Evolutionary conservation across 352 stramenopile species (phyloP).

Genomic region (Phytophthora aleatoria): DNA sequence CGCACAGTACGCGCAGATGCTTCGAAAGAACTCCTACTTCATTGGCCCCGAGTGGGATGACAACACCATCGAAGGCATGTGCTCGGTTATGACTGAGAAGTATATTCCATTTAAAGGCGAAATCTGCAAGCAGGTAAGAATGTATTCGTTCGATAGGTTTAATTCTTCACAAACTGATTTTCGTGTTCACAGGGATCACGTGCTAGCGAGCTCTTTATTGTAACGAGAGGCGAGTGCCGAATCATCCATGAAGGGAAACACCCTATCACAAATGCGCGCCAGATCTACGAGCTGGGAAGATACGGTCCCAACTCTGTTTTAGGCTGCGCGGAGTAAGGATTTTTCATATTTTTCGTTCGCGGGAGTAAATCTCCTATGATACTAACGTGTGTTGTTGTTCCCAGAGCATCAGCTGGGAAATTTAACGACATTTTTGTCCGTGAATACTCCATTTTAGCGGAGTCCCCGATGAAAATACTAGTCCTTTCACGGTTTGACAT

Average conservation of each 20-base stretch:
- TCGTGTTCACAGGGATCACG: slow-evolving; percentile 53
- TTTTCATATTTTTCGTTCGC: background rate
- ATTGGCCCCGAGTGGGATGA: slow-evolving; percentile 79
- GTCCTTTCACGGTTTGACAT: slow-evolving; percentile 87
- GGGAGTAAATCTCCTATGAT: background rate
- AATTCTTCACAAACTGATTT: background rate
- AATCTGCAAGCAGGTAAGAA: slow-evolving; percentile 75
- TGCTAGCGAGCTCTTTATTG: slow-evolving; percentile 72
- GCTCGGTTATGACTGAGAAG: slow-evolving; percentile 85
- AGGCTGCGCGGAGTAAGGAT: slow-evolving; percentile 78
- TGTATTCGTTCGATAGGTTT: background rate
- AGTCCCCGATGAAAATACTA: slow-evolving; percentile 79
- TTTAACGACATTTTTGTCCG: slow-evolving; percentile 85
- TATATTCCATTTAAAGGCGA: slow-evolving; percentile 71
- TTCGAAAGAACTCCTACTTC: slow-evolving; percentile 81
- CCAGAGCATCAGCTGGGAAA: slow-evolving; percentile 72
- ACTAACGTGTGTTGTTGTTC: slow-evolving; percentile 7
- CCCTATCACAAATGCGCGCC: slow-evolving; percentile 60
- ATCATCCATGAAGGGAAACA: slow-evolving; percentile 81
- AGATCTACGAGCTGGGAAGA: slow-evolving; percentile 70
- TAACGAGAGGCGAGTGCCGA: slow-evolving; percentile 76
- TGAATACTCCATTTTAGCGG: slow-evolving; percentile 76
- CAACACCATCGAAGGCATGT: slow-evolving; percentile 86
- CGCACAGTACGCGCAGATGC: slow-evolving; percentile 77
- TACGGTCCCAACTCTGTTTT: slow-evolving; percentile 80